Conservation (phyloP, 371 early-diverging fungal genomes). For the Coemansia sp. region DNA sequence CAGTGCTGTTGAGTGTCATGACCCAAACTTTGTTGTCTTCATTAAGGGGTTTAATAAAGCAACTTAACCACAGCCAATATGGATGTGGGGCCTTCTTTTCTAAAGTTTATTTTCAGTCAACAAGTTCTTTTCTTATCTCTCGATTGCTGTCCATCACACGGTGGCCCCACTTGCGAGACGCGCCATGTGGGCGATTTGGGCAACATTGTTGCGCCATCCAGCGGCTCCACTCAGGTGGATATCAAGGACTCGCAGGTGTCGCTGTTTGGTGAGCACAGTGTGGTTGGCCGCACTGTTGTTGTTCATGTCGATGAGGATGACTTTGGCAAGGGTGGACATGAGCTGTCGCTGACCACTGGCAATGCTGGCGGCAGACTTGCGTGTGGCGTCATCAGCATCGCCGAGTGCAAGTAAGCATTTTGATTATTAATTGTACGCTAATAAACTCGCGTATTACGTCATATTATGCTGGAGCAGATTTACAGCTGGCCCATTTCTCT, state of each 20-base stretch:
- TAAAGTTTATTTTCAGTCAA: no score
- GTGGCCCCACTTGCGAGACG: conserved; percentile 63
- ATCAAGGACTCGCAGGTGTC: conserved; percentile 62
- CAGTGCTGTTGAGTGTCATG: no score
- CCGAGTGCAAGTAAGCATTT: conserved; percentile 29
- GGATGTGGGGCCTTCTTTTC: no score
- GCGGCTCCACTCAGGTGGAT: conserved; percentile 56
- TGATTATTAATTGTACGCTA: neutral
- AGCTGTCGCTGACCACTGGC: conserved; percentile 76
- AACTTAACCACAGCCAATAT: no score
- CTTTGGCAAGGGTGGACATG: conserved; percentile 76
- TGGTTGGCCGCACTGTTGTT: conserved; percentile 84
- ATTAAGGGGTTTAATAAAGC: no score
- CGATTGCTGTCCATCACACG: conserved; percentile 55
- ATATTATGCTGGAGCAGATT: no score
- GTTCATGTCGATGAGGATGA: conserved; percentile 84
- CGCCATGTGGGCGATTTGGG: conserved; percentile 91
- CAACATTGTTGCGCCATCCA: conserved; percentile 63
- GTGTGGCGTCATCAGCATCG: conserved; percentile 87
- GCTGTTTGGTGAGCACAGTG: conserved; percentile 69
- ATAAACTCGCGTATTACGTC: neutral
- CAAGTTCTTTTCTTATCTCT: no score
- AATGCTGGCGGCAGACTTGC: conserved; percentile 83
- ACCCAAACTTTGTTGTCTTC: no score
- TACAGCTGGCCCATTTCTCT: no score